Evolutionary conservation across 495 filamentous ascomycete species (phyloP).

Genomic region (Trichocladium uniseriatum): DNA sequence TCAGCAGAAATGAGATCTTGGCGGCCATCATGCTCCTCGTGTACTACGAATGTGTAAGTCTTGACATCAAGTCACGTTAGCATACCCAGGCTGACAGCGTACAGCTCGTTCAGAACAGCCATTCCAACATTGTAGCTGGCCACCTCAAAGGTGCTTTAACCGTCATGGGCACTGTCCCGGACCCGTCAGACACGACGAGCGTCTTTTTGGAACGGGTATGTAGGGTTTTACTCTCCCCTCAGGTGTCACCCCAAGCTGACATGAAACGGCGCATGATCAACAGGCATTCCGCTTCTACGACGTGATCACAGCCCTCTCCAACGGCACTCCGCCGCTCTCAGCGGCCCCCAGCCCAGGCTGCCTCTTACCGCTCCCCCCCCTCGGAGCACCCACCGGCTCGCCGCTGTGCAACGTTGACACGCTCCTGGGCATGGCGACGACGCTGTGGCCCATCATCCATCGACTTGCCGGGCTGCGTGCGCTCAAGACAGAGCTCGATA

Average conservation of each 20-base stretch:
- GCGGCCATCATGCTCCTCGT: slow-evolving; percentile 54
- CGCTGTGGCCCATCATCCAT: slow-evolving; percentile 55
- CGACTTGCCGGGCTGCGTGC: slow-evolving; percentile 47
- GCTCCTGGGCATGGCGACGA: slow-evolving; percentile 52
- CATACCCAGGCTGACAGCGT: not conserved
- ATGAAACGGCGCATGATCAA: no score
- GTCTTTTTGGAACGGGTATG: slow-evolving; percentile 50
- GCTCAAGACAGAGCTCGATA: slow-evolving; percentile 41
- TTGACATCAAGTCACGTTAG: not conserved
- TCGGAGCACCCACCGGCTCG: slow-evolving; percentile 35
- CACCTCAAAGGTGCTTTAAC: slow-evolving; percentile 53
- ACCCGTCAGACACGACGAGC: slow-evolving; percentile 41
- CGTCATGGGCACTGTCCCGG: slow-evolving; percentile 43
- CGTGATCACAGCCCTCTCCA: slow-evolving; percentile 53
- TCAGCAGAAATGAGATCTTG: slow-evolving; percentile 47
- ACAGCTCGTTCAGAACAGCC: slow-evolving; percentile 51
- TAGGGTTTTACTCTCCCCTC: not conserved
- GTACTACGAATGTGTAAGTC: slow-evolving; percentile 55
- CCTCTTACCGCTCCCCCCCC: slow-evolving; percentile 37
- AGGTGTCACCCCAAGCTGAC: not conserved
- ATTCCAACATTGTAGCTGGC: slow-evolving; percentile 47
- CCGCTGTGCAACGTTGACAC: slow-evolving; percentile 46
- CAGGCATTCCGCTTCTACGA: slow-evolving; percentile 58
- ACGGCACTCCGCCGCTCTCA: slow-evolving; percentile 48
- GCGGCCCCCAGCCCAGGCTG: slow-evolving; percentile 39